Evolutionary conservation across 768 basidiomycete species (phyloP), one percentile per base, ranked within the genome.

Genomic region (Rhodocollybia butyracea): DNA sequence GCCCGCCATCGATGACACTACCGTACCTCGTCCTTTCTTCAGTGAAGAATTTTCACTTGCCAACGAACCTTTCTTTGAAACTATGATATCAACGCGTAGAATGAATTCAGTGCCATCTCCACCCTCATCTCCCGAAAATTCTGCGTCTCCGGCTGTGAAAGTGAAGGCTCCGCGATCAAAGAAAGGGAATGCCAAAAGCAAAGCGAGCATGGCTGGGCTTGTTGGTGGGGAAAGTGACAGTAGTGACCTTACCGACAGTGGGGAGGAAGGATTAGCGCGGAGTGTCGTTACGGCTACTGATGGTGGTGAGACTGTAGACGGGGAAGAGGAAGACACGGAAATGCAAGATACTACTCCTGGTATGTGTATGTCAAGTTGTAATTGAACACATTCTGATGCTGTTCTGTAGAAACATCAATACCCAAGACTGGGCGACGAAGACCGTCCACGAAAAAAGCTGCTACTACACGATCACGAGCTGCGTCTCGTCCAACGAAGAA

Each of bases 151-250:
- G 58, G 41, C 53, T 13, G 5, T 30, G 6, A 54, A 46, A 31
- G 15, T 24, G 22, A 54, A 54, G 31, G 21, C 19, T 36, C 11
- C 43, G n/a, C 40, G 41, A 5, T 57, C 62, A 21, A 50, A 31
- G 15, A 74, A 73, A 61, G 76, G 70, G 31, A 75, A 76, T 40
- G 73, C 76, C 22, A 77, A 74, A 58, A 81, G 78, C 22, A 83
- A 82, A 60, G 76, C 81, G 6, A 81, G 84, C 55, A 73, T 86
- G 70, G 87, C 88, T 0, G 89, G 89, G 0, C 69, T 91, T n/a
- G 81, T 91, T 2, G 84, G 82, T 13, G 89, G 89, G 1, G 89
- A 92, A 63, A 91, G 90, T 64, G 90, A 91, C 59, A 89, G 88
- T 62, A 91, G 90, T 59, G 90, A 87, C 26, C 66, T 92, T 62